Conservation (phyloP, 208 protist species). For the Leishmania guyanensis region DNA sequence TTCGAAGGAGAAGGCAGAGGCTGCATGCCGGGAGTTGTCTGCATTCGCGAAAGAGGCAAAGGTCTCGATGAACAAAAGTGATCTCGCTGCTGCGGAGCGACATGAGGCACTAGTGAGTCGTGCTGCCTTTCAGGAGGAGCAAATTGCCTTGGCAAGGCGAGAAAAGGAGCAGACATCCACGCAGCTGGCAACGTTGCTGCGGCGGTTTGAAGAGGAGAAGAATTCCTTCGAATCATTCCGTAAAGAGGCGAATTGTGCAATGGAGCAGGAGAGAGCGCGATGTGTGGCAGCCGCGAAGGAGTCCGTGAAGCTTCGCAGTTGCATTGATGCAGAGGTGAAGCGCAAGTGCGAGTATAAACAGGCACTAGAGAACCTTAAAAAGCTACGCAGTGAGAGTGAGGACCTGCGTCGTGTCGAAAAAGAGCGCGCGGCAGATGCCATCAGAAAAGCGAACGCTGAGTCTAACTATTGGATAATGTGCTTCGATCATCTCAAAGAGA, state of each 20-base stretch:
- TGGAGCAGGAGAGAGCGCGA: constrained; percentile 29
- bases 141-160: neutral
- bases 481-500: constrained; percentile 76
- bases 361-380: constrained; percentile 65
- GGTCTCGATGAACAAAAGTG: constrained; percentile 21
- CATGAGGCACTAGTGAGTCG: constrained; percentile 26
- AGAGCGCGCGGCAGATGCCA: constrained; percentile 53
- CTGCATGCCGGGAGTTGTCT: constrained; percentile 33
- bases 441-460: constrained; percentile 70
- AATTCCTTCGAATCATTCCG: constrained; percentile 11
- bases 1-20: constrained; percentile 25
- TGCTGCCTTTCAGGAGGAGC: constrained; percentile 19
- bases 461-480: constrained; percentile 73
- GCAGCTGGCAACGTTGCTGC: constrained; percentile 24
- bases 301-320: constrained; percentile 46
- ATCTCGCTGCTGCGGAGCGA: constrained; percentile 31
- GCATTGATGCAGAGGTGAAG: constrained; percentile 64
- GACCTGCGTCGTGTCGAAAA: constrained; percentile 58
- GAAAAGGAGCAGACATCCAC: constrained; percentile 16
- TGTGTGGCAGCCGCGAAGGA: constrained; percentile 28
- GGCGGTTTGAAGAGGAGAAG: constrained; percentile 37
- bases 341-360: constrained; percentile 83
- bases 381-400: constrained; percentile 67
- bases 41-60: constrained; percentile 39
- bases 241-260: constrained; percentile 6